These are phyloP conservation scores for Afroboletus lepidellus DNA, from an alignment of 1,284 basidiomycete genomes.

Conservation along the genomic window DNA sequence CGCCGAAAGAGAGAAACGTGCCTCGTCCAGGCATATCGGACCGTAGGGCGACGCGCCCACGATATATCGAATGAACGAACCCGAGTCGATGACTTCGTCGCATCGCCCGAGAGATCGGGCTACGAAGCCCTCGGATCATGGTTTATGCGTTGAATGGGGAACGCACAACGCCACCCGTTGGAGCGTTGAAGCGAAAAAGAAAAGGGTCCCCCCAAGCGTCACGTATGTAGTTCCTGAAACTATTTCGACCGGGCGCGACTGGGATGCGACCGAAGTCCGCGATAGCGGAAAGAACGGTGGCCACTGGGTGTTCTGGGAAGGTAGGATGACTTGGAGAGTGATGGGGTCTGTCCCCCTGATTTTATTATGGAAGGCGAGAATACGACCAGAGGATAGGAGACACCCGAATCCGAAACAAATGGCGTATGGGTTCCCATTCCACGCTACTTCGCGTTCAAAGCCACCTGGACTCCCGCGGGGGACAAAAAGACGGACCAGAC, in stretches of 20 bases:
- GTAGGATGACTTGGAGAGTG: constrained; percentile 1
- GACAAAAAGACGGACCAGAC: constrained; percentile 4
- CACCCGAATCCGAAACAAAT: constrained; percentile 10
- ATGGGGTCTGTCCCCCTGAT: not conserved
- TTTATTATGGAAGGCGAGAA: constrained; percentile 8
- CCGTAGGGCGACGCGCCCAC: not conserved
- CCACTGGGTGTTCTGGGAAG: not conserved
- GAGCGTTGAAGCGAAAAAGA: not conserved
- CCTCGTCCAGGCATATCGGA: constrained; percentile 4
- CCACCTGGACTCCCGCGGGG: constrained; percentile 16
- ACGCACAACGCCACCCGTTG: not conserved
- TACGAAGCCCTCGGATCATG: constrained; percentile 25
- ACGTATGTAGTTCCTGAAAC: no score
- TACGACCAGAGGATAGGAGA: constrained; percentile 6
- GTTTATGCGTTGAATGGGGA: not conserved
- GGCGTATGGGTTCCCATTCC: not conserved
- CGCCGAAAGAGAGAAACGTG: not conserved
- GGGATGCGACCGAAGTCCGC: no score
- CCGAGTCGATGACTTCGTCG: not conserved
- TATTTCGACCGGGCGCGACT: not conserved
- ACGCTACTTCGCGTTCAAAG: not conserved
- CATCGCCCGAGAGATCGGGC: constrained; percentile 4
- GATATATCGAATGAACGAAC: not conserved
- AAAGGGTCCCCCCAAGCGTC: not conserved
- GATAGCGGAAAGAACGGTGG: not conserved